phyloP scores from a whole-genome alignment of 257 asterid species.

The Osmanthus fragrans region DNA sequence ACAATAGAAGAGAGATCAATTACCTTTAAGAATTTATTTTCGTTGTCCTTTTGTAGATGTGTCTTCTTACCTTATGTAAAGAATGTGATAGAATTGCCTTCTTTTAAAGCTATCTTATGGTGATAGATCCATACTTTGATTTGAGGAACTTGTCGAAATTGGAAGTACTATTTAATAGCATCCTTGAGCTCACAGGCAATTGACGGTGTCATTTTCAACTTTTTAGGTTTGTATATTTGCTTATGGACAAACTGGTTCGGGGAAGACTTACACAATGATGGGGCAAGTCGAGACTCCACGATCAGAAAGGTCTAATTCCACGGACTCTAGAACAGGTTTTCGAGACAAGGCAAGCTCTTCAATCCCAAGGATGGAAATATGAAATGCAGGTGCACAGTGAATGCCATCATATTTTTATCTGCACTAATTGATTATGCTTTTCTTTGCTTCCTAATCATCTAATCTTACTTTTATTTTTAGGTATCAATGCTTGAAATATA shows the following conservation, averaged over 20 bases:
- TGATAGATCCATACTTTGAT: too few species aligned
- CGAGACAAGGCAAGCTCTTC: constrained; percentile 75
- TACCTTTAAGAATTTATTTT: too few species aligned
- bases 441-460: not conserved
- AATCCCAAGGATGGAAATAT: constrained; percentile 96
- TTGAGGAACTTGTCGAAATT: too few species aligned
- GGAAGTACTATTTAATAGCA: not conserved
- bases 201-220: not conserved
- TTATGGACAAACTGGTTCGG: constrained; percentile 98
- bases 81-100: too few species aligned
- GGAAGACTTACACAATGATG: constrained; percentile 98
- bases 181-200: constrained; percentile 3
- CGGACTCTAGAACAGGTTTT: constrained; percentile 90
- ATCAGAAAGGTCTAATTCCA: constrained; percentile 89
- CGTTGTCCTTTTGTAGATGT: too few species aligned
- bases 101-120: too few species aligned
- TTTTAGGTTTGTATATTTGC: constrained; percentile 91
- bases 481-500: constrained; percentile 98
- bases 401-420: constrained; percentile 10
- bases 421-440: not conserved
- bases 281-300: constrained; percentile 72
- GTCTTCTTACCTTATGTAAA: too few species aligned
- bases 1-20: too few species aligned
- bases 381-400: constrained; percentile 79
- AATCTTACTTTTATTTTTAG: constrained; percentile 29